Percentiles rank a stretch among this genome's conserved stretches.
These are phyloP conservation scores for Colletotrichum theobromicola DNA, from an alignment of 2,329 filamentous ascomycete species.

Conservation along the genomic window DNA sequence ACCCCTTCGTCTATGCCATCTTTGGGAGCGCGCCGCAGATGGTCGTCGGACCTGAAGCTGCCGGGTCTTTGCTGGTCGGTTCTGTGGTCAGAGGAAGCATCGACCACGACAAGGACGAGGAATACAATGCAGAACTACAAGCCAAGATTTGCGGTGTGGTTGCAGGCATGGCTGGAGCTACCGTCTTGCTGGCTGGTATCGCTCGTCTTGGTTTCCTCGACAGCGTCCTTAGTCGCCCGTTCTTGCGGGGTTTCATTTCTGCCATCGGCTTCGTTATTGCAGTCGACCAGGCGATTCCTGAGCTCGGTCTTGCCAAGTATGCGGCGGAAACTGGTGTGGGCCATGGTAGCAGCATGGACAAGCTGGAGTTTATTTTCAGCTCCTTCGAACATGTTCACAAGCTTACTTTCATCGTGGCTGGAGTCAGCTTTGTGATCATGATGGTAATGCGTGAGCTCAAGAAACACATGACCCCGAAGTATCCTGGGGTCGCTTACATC, in stretches of 20 bases:
- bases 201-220: slow-evolving; percentile 91
- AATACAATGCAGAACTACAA: slow-evolving; percentile 73
- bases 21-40: slow-evolving; percentile 92
- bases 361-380: slow-evolving; percentile 77
- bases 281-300: slow-evolving; percentile 91
- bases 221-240: slow-evolving; percentile 90
- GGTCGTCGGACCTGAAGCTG: slow-evolving; percentile 93
- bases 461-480: slow-evolving; percentile 77
- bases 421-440: slow-evolving; percentile 82
- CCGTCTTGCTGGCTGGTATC: slow-evolving; percentile 86
- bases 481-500: slow-evolving; percentile 82
- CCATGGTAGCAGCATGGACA: slow-evolving; percentile 87
- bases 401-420: slow-evolving; percentile 78
- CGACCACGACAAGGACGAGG: slow-evolving; percentile 66
- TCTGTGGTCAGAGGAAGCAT: slow-evolving; percentile 83
- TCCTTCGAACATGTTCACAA: slow-evolving; percentile 72
- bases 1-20: slow-evolving; percentile 88
- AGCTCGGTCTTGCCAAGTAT: slow-evolving; percentile 75
- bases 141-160: slow-evolving; percentile 87
- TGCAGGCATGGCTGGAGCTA: slow-evolving; percentile 84
- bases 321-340: slow-evolving; percentile 70
- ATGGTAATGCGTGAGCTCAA: slow-evolving; percentile 90
- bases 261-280: slow-evolving; percentile 97
- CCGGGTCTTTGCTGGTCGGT: slow-evolving; percentile 88
- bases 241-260: slow-evolving; percentile 93